Evolutionary conservation across 768 basidiomycete genomes (phyloP).

Genomic region (Royoungia palumana): DNA sequence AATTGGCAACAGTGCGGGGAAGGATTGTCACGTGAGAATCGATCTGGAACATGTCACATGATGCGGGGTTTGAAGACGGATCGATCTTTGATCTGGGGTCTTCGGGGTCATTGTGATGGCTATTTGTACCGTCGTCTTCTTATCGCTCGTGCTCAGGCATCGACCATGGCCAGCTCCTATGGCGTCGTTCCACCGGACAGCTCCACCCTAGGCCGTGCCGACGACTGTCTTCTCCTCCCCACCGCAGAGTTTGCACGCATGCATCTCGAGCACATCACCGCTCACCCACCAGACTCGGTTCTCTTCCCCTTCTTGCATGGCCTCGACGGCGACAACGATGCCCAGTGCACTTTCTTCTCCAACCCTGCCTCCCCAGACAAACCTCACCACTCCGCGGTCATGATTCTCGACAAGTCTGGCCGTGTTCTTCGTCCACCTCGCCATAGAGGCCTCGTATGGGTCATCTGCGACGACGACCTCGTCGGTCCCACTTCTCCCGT

Average conservation of each 20-base stretch:
- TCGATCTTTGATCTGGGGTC: constrained; percentile 21
- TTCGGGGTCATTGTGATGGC: constrained; percentile 9
- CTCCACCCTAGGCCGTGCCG: background rate
- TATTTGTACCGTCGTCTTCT: constrained; percentile 17
- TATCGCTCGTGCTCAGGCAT: background rate
- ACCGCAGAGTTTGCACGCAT: constrained; percentile 53
- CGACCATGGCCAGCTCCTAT: constrained; percentile 17
- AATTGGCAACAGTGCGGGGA: constrained; percentile 26
- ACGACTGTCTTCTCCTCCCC: constrained; percentile 35
- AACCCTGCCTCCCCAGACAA: background rate
- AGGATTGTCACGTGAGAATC: constrained; percentile 9
- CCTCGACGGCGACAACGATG: constrained; percentile 74
- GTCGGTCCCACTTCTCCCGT: constrained; percentile 17
- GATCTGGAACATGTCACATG: background rate
- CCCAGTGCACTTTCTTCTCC: constrained; percentile 80
- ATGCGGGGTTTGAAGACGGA: constrained; percentile 10
- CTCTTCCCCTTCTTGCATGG: constrained; percentile 91
- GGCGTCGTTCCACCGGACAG: constrained; percentile 22
- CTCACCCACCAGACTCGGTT: constrained; percentile 74
- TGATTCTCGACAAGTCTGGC: constrained; percentile 24
- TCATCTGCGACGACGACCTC: constrained; percentile 71
- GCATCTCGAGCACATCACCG: constrained; percentile 58
- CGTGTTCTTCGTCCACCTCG: constrained; percentile 36
- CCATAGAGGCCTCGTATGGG: constrained; percentile 81
- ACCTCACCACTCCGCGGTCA: constrained; percentile 16